Evolutionary conservation across 768 basidiomycete genomes (phyloP).

Genomic region (Rhodotorula kratochvilovae): DNA sequence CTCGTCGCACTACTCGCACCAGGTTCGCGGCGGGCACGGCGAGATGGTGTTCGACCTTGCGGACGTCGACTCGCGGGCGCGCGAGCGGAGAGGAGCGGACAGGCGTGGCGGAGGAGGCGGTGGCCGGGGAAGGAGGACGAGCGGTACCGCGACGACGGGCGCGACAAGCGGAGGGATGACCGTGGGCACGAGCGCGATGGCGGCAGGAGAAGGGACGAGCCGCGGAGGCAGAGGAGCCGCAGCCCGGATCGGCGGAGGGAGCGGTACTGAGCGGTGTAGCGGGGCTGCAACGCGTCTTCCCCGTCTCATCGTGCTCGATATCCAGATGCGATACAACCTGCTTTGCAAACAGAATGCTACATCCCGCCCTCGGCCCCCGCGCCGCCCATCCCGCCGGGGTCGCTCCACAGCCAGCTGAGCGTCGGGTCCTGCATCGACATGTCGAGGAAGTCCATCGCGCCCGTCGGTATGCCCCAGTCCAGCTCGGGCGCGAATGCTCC

Average conservation of each 20-base stretch:
- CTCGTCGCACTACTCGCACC: constrained; percentile 43
- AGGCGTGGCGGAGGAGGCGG: not conserved
- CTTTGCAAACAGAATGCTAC: too few relatives aligned
- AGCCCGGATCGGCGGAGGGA: not conserved
- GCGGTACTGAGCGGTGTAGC: not conserved
- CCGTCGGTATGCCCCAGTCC: not conserved
- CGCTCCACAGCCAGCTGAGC: not conserved
- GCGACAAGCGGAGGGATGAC: constrained; percentile 1
- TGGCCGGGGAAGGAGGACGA: not conserved
- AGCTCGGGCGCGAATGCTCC: too few relatives aligned
- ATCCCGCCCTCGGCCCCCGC: too few relatives aligned
- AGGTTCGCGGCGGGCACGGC: constrained; percentile 47
- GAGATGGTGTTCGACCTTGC: constrained; percentile 54
- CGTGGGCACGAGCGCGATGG: not conserved
- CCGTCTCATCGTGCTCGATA: too few relatives aligned
- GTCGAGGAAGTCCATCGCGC: not conserved
- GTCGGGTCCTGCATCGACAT: not conserved
- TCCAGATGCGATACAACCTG: too few relatives aligned
- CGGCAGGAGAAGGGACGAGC: not conserved
- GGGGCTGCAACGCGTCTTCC: too few relatives aligned
- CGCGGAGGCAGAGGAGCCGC: not conserved
- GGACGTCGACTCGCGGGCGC: constrained; percentile 50
- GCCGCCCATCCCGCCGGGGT: not conserved
- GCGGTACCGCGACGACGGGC: not conserved
- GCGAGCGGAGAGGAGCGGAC: not conserved